Evolutionary conservation across 78 protist species (phyloP).

Genomic region (Creolimax fragrantissima): DNA sequence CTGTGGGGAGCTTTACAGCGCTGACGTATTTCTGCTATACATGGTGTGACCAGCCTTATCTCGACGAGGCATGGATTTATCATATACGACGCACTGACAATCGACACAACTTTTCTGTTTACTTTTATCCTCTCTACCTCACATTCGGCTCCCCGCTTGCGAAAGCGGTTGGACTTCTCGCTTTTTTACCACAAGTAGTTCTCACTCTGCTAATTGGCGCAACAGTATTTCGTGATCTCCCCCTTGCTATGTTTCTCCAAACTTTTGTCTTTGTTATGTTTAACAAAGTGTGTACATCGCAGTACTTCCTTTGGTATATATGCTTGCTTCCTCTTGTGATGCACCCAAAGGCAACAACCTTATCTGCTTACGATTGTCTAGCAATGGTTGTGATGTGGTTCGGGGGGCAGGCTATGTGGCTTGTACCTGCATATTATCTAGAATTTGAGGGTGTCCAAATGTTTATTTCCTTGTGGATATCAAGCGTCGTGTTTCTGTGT

Average conservation of each 20-base stretch:
- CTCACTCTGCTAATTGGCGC: not conserved
- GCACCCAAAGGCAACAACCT: not conserved
- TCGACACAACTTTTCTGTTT: constrained; percentile 87
- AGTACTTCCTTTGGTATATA: constrained; percentile 33
- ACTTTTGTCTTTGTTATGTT: constrained; percentile 82
- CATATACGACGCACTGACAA: constrained; percentile 66
- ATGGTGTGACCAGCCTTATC: not conserved
- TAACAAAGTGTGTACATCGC: constrained; percentile 83
- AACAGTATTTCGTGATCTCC: not conserved
- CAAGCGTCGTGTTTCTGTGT: not conserved
- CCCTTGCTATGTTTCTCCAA: not conserved
- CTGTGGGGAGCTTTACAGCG: not conserved
- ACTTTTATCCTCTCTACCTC: constrained; percentile 69
- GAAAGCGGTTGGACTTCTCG: not conserved
- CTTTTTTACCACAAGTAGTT: not conserved
- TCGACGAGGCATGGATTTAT: constrained; percentile 59
- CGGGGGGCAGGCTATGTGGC: not conserved
- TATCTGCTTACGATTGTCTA: not conserved
- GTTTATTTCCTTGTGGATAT: not conserved
- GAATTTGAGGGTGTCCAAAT: not conserved
- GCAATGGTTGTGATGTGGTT: not conserved
- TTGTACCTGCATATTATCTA: not conserved
- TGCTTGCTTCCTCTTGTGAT: constrained; percentile 15
- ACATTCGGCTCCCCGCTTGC: not conserved
- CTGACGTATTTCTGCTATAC: not conserved